Evolutionary conservation across 805 yeast species (phyloP).

Genomic region (Naumovozyma baii): DNA sequence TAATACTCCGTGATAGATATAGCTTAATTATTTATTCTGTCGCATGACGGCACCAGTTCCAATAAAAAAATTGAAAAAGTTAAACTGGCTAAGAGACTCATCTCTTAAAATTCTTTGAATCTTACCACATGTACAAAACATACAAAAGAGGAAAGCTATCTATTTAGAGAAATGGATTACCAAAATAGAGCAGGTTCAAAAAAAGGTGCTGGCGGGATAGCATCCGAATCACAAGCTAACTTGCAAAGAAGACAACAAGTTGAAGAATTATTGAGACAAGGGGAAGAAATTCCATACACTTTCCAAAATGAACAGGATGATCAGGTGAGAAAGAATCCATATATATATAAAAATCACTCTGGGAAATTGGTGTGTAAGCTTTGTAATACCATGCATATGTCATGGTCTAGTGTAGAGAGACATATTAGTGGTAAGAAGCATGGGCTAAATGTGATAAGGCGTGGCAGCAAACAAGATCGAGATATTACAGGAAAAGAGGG

Average conservation of each 20-base stretch:
- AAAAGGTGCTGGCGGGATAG: constrained; percentile 85
- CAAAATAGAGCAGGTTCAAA: constrained; percentile 85
- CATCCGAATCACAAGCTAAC: constrained; percentile 61
- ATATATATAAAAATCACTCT: constrained; percentile 71
- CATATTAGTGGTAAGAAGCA: constrained; percentile 84
- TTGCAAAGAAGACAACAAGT: constrained; percentile 60
- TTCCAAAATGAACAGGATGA: constrained; percentile 42
- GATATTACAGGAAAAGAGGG: background rate
- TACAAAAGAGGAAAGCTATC: too few relatives aligned
- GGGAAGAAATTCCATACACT: constrained; percentile 31
- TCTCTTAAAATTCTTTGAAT: too few relatives aligned
- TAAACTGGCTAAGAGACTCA: too few relatives aligned
- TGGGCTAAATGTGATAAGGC: constrained; percentile 55
- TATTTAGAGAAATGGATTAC: constrained; percentile 54
- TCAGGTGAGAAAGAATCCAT: constrained; percentile 45
- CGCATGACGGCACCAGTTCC: too few relatives aligned
- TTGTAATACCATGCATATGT: constrained; percentile 73
- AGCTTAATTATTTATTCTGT: too few relatives aligned
- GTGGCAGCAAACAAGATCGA: constrained; percentile 33
- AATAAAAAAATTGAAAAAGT: too few relatives aligned
- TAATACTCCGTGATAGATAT: too few relatives aligned
- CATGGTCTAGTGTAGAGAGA: constrained; percentile 70
- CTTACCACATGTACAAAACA: too few relatives aligned
- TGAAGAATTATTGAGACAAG: constrained; percentile 42
- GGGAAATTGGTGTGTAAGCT: constrained; percentile 78